Evolutionary conservation across 2,329 filamentous ascomycete species (phyloP).

Genomic region (Fusarium chlamydosporum): DNA sequence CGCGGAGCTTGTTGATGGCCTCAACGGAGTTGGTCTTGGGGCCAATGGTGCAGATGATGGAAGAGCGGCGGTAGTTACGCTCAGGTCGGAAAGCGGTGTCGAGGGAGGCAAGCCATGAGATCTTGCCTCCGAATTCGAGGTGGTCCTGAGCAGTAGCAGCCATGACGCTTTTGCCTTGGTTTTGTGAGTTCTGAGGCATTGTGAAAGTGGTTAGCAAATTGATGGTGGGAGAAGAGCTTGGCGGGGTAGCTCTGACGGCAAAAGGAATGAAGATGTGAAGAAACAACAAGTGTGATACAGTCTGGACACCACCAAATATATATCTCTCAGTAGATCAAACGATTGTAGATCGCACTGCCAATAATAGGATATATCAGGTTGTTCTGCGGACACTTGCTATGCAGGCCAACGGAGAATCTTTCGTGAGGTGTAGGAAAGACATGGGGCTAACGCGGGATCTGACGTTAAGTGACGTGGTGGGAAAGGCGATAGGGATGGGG

Average conservation of each 20-base stretch:
- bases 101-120: conserved; percentile 77
- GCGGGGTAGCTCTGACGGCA: conserved; percentile 43
- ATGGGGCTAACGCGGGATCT: conserved; percentile 49
- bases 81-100: conserved; percentile 90
- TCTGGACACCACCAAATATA: conserved; percentile 42
- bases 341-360: conserved; percentile 24
- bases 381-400: conserved; percentile 45
- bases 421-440: conserved; percentile 37
- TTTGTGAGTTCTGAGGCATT: conserved; percentile 55
- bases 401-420: conserved; percentile 44
- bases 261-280: conserved; percentile 31
- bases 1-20: conserved; percentile 94
- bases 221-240: conserved; percentile 32
- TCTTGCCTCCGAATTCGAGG: conserved; percentile 80
- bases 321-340: conserved; percentile 32
- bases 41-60: conserved; percentile 99
- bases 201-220: conserved; percentile 46
- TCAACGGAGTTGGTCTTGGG: conserved; percentile 99
- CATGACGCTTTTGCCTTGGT: conserved; percentile 61
- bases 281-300: conserved; percentile 27
- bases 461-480: conserved; percentile 52
- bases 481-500: conserved; percentile 46
- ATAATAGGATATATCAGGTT: conserved; percentile 36
- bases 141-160: conserved; percentile 84
- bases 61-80: conserved; percentile 94